Evolutionary conservation across 257 asterid species (phyloP).

Genomic region (Solanum rostratum): DNA sequence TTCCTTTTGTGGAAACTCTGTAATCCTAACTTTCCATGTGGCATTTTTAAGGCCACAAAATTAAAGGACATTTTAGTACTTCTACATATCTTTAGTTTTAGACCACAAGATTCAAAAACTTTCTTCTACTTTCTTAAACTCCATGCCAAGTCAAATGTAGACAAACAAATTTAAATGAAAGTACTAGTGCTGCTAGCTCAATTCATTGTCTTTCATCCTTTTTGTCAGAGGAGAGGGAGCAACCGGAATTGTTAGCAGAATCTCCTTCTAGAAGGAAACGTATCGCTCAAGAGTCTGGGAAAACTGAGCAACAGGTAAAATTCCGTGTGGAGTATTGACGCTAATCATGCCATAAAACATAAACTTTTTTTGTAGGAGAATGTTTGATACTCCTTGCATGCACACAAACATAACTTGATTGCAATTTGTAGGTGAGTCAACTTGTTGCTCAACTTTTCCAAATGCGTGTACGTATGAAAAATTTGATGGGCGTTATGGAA

Average conservation of each 20-base stretch:
- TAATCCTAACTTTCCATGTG: background rate
- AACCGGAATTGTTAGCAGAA: constrained; percentile 89
- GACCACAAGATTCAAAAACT: background rate
- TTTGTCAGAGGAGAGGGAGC: constrained; percentile 87
- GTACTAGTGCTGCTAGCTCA: background rate
- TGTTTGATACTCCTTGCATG: background rate
- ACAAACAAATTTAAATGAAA: background rate
- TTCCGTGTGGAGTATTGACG: background rate
- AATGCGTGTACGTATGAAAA: constrained; percentile 97
- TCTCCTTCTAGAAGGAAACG: constrained; percentile 72
- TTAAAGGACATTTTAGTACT: background rate
- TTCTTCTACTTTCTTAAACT: no score
- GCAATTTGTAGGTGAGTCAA: constrained; percentile 58
- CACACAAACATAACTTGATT: background rate
- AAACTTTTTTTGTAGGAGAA: background rate
- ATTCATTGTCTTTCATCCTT: background rate
- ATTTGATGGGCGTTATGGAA: constrained; percentile 92
- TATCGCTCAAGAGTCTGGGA: constrained; percentile 80
- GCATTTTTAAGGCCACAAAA: background rate
- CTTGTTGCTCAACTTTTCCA: constrained; percentile 94
- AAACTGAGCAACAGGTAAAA: constrained; percentile 89
- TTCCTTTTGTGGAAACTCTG: background rate
- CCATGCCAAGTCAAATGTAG: background rate
- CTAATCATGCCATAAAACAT: background rate
- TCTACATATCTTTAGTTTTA: background rate